Evolutionary conservation across 2,329 filamentous ascomycete genomes (phyloP), one percentile per base, ranked within the genome.

Genomic region (Hypocreales sp.): DNA sequence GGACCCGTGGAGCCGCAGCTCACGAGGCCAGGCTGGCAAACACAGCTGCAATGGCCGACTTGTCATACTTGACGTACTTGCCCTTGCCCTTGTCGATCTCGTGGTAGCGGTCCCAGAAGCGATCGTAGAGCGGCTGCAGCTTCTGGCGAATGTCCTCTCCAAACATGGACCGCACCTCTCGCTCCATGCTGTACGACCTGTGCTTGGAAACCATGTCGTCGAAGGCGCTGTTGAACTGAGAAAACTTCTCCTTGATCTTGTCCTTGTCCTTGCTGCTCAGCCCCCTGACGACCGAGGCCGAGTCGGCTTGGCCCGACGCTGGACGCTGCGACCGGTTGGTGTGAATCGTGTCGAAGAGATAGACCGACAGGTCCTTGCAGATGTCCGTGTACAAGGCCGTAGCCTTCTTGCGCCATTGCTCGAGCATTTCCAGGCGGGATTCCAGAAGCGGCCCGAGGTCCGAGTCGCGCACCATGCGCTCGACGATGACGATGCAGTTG

Each of bases 51-150:
- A 98, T 76, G 25, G 73, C 70, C 22, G 64, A 64, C 61, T 94
- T 94, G 58, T 94, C 86, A 50, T 93, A 95, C 59, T 92, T 94
- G 50, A 92, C 84, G 53, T 95, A 92, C 55, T 98, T 98, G 40
- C 87, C 87, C 56, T 86, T 92, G 33, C 90, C 90, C 60, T 93
- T 94, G 56, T 95, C 87, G 37, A 95, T 75, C 55, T 95, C 90
- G 49, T 94, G 86, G 49, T 98, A 98, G 16, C 87, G 71, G 54
- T 95, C 90, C 74, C 83, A 95, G 56, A 98, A 98, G 24, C 90
- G 70, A 35, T 79, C 79, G 56, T 98, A 98, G 10, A 98, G 64
- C 29, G 87, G 86, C 56, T 95, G 87, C 30, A 98, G 76, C 57
- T 93, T 82, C 41, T 77, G 76, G 50, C 90, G 82, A 36, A 95